Evolutionary conservation across 192 early-diverging fungal genomes (phyloP), one percentile per base, ranked within the genome.

Genomic region (Coemansia sp.): DNA sequence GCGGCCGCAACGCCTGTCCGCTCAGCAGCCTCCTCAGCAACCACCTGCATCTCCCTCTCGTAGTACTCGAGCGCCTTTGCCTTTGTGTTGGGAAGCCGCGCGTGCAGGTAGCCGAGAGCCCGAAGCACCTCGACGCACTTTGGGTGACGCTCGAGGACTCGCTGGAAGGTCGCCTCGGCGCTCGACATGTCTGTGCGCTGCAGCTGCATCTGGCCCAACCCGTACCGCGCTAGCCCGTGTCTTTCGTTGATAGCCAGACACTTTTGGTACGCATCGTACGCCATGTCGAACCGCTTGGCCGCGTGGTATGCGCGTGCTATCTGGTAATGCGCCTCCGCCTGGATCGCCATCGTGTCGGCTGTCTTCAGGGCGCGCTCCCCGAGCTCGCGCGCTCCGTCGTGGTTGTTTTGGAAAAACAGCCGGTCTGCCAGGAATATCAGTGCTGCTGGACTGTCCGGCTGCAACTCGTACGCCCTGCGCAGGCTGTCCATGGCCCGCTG

Each of bases 121-220:
- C 86, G 76, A 61, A 90, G 77, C 14, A 80, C 88, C 72, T 90
- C 89, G 45, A 88, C 85, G 74, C 86, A 90, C n/a, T 81, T 64
- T 20, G 90, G 87, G 46, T 88, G 84, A 49, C 75, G 73, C 59
- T 82, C 78, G 7, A 87, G 81, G 38, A 91, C 79, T 25, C 84
- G 84, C 65, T 89, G 86, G 66, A 88, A 88, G 13, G 81, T 81
- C 0, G 69, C 77, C 59, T 83, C 74, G 40, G 80, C 83, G 38
- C 74, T 70, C 12, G 77, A 68, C 69, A 75, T 75, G 61, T 83
- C 70, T 0, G 66, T 64, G 46, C 75, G 77, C 51, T 83, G 78
- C 10, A 94, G 71, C 40, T 88, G 83, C 74, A 91, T 88, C 73
- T 95, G 90, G 2, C 91, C 93, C 46, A 94, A 70, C 4, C 90